Conservation (phyloP, 495 filamentous ascomycete genomes). For the Neurospora tetraspora region DNA sequence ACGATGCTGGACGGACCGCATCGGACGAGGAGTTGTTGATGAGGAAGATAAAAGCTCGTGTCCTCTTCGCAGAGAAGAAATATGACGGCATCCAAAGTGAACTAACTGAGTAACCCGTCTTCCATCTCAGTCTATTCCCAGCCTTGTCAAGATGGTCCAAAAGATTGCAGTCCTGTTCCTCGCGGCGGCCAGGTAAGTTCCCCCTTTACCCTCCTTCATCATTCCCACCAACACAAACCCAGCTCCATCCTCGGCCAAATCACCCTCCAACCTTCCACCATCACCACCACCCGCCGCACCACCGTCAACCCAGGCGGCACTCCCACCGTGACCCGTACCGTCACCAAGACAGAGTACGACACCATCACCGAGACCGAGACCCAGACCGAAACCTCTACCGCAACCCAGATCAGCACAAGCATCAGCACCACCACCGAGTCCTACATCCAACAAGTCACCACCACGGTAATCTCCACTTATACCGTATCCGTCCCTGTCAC, state of each 20-base stretch:
- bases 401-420: neutral
- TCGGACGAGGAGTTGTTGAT: neutral
- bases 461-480: neutral
- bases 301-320: neutral
- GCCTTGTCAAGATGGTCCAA: neutral
- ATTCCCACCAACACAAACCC: neutral
- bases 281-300: slow-evolving; percentile 4
- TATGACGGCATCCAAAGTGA: neutral
- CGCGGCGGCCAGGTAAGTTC: neutral
- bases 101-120: neutral
- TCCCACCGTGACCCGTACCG: slow-evolving; percentile 4
- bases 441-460: neutral
- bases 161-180: neutral
- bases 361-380: slow-evolving; percentile 4
- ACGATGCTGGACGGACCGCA: neutral
- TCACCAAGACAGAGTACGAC: slow-evolving; percentile 6
- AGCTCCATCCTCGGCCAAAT: slow-evolving; percentile 18
- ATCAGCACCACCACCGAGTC: neutral
- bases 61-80: neutral
- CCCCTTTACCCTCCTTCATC: neutral
- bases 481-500: neutral
- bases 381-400: neutral
- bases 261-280: slow-evolving; percentile 15
- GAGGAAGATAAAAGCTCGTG: neutral
- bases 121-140: neutral